Conservation (phyloP, 176 grass and related monocot species). For the Carex cristatella region DNA sequence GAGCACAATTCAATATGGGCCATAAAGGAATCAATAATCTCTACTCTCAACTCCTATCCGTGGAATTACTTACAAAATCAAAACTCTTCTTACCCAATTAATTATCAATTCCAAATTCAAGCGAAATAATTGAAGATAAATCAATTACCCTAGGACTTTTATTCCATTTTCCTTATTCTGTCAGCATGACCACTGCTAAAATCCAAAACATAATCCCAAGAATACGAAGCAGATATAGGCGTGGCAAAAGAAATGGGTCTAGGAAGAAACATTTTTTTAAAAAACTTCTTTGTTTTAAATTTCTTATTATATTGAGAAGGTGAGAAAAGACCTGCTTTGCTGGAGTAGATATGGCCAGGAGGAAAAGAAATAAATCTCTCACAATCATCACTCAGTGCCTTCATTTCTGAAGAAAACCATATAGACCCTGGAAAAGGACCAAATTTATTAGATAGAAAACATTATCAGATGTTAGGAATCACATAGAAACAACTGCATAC, state of each 20-base stretch:
- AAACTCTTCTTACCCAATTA: neutral
- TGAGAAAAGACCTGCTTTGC: slow-evolving; percentile 64
- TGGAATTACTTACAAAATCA: neutral
- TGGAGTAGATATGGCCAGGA: slow-evolving; percentile 96
- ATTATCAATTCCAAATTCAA: neutral
- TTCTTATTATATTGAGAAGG: slow-evolving; percentile 14
- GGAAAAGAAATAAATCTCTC: slow-evolving; percentile 88
- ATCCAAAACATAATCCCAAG: neutral
- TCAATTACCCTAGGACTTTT: slow-evolving; percentile 1
- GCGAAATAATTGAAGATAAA: neutral
- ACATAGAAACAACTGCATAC: slow-evolving; percentile 32
- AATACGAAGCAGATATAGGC: neutral
- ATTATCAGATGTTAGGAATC: neutral
- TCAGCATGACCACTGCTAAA: neutral
- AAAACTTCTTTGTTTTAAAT: neutral
- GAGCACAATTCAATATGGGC: neutral
- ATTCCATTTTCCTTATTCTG: neutral
- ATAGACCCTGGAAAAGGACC: slow-evolving; percentile 61
- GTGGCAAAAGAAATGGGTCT: neutral
- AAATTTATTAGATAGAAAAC: neutral
- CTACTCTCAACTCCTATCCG: neutral
- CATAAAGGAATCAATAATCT: neutral
- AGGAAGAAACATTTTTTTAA: neutral
- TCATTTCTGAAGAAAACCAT: slow-evolving; percentile 99
- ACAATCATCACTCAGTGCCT: slow-evolving; percentile 94